Evolutionary conservation across 495 filamentous ascomycete species (phyloP).

Genomic region (Penicillium nucicola): DNA sequence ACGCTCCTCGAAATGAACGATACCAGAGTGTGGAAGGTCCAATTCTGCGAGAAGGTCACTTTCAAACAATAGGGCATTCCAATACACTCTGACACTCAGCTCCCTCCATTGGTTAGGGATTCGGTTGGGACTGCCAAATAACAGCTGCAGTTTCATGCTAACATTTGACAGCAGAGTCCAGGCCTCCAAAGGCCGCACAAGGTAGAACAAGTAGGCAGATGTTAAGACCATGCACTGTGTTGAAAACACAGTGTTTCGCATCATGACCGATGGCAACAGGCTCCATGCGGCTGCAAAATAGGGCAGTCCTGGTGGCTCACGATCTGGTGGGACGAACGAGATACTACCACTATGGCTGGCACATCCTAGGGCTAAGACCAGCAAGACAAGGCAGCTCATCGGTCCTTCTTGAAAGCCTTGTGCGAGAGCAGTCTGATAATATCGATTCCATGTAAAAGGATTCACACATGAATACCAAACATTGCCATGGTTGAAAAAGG

Average conservation of each 20-base stretch:
- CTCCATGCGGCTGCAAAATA: conserved; percentile 80
- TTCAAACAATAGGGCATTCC: conserved; percentile 80
- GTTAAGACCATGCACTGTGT: conserved; percentile 77
- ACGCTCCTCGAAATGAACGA: conserved; percentile 76
- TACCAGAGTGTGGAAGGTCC: conserved; percentile 77
- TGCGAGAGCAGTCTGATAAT: conserved; percentile 69
- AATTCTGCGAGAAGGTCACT: conserved; percentile 78
- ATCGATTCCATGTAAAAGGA: conserved; percentile 74
- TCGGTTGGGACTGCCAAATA: conserved; percentile 67
- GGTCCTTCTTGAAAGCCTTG: conserved; percentile 71
- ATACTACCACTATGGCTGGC: conserved; percentile 71
- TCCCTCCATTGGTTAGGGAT: conserved; percentile 67
- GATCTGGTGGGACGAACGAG: conserved; percentile 63
- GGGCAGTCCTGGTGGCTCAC: conserved; percentile 71
- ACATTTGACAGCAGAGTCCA: conserved; percentile 78
- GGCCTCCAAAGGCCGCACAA: conserved; percentile 75
- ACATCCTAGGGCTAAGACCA: conserved; percentile 74
- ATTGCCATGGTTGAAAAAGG: conserved; percentile 77
- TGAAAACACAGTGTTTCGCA: conserved; percentile 68
- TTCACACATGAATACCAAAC: conserved; percentile 85
- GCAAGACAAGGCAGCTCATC: conserved; percentile 77
- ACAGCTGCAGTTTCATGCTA: conserved; percentile 75
- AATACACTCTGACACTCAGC: conserved; percentile 72
- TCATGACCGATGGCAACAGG: conserved; percentile 74
- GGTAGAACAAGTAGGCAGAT: conserved; percentile 77